Base-by-base conservation (phyloP, 108 stramenopile species). In the Skeletonema menzelii region DNA sequence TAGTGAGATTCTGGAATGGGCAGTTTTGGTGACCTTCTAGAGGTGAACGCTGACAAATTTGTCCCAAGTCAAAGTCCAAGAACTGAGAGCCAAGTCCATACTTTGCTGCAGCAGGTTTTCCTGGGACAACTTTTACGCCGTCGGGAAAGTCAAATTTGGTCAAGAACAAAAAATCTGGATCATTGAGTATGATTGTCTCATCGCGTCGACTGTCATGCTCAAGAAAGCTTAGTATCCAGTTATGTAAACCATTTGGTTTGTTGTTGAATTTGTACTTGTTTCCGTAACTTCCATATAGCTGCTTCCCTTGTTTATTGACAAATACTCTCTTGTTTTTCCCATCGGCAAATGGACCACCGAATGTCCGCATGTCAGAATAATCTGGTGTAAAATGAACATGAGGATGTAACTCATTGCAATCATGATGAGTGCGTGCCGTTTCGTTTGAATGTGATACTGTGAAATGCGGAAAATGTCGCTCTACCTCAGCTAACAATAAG, bases 161-260 rank as follows among this genome's bases (percentile, higher is more conserved):
- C 73, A 85, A 58, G 63, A 85, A 85, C 34, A 85, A 73, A 79
- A 85, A 85, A 63, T 85, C 84, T 28, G 84, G 84, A 72, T 85
- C 84, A 47, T 82, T 82, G 31, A 85, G 56, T 11, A 85, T 73
- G 31, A 85, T 65, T 20, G 65, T 73, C 67, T 85, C 84, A 46
- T 74, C 73, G 11, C 58, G 63, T 32, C 57, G 56, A 59, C 78
- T 77, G 27, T 82, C 77, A 15, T 70, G 53, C 5, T 44, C 40
- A 24, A 63, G 42, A 56, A 66, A 66, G 27, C 72, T 19, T 4
- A 38, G n/a, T 13, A 47, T 22, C 84, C 84, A 85, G 67, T 85
- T 81, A 69, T 75, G 30, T 28, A 85, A 62, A 2, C 84, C 84
- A 63, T 76, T 76, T 8, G 84, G 84, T 56, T 85, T 85, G 71